Evolutionary conservation across 2,329 filamentous ascomycete genomes (phyloP), one percentile per base, ranked within the genome.

Genomic region (Stenocarpella maydis): DNA sequence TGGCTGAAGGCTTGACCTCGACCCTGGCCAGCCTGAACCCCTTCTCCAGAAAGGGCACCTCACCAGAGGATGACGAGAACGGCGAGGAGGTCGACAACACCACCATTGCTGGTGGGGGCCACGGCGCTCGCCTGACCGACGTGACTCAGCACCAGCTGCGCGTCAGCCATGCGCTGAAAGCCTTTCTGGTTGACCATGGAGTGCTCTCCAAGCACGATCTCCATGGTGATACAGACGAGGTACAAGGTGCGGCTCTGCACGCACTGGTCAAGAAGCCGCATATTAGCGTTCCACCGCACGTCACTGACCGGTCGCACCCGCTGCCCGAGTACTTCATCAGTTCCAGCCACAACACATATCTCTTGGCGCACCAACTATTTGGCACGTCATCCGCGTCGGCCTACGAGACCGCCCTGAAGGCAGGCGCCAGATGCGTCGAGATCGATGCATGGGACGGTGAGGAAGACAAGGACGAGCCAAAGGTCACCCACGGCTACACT

Each of bases 321-420:
- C 79, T 93, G 26, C 86, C 90, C 1, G 89, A 92, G 72, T 93
- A 93, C 78, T 92, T 89, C 75, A 88, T 93, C 79, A 91, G 88
- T 78, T 91, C 89, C 4, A 91, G 88, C 72, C 91, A 93, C 80
- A 93, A 93, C 78, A 93, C 91, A 0, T 93, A 93, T 74, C 81
- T 93, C 31, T 82, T 90, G 74, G 90, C 90, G 0, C 89, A 92
- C 76, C 91, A 93, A 79, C 85, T 93, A 2, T 90, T 84, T 73
- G 91, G 91, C 5, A 81, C 81, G 26, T 91, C 89, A 1, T 87
- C 86, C 3, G 88, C 88, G 9, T 80, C 83, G 4, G 90, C 89
- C 0, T 93, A 93, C 75, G 84, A 89, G 74, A 87, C 83, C 7
- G 88, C 89, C 0, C 80, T 93, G 19, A 81, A 79, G 37, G 87